phyloP scores from a whole-genome alignment of 352 stramenopile species.

The Ochromonadaceae sp. region DNA sequence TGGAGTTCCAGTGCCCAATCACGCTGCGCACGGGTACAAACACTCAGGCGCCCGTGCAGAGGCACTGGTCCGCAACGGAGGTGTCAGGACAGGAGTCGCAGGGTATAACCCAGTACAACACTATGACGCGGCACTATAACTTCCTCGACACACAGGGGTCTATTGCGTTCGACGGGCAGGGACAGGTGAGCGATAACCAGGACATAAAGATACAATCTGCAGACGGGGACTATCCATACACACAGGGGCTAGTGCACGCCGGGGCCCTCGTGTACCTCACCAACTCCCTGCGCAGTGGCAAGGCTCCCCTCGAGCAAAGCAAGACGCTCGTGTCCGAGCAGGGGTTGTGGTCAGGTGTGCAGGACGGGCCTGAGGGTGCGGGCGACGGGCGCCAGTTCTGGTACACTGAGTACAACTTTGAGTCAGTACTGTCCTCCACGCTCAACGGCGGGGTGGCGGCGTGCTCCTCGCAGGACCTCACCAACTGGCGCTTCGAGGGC shows the following conservation, averaged over 20 bases:
- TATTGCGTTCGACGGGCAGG: slow-evolving; percentile 14
- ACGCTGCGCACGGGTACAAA: slow-evolving; percentile 28
- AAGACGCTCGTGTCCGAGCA: background rate
- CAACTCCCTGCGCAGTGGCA: background rate
- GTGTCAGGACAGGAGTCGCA: background rate
- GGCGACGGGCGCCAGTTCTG: slow-evolving; percentile 33
- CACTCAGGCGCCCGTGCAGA: slow-evolving; percentile 35
- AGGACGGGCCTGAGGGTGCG: slow-evolving; percentile 21
- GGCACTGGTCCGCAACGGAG: slow-evolving; percentile 35
- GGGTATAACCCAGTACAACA: slow-evolving; percentile 3
- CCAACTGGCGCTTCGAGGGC: slow-evolving; percentile 80
- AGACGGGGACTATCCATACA: slow-evolving; percentile 7
- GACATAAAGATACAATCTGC: background rate
- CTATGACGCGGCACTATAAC: slow-evolving; percentile 34
- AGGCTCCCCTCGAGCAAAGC: background rate
- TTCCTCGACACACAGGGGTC: slow-evolving; percentile 17
- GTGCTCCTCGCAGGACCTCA: slow-evolving; percentile 75
- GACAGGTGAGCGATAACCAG: background rate
- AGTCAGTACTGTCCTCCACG: background rate
- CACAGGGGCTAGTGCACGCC: background rate
- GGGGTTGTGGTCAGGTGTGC: slow-evolving; percentile 30
- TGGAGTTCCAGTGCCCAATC: slow-evolving; percentile 65
- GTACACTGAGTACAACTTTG: slow-evolving; percentile 49
- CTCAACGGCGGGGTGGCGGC: slow-evolving; percentile 47
- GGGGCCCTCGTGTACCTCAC: slow-evolving; percentile 11